Evolutionary conservation across 1,284 basidiomycete genomes (phyloP), one percentile per base, ranked within the genome.

Genomic region (Pseudozyma thailandica): DNA sequence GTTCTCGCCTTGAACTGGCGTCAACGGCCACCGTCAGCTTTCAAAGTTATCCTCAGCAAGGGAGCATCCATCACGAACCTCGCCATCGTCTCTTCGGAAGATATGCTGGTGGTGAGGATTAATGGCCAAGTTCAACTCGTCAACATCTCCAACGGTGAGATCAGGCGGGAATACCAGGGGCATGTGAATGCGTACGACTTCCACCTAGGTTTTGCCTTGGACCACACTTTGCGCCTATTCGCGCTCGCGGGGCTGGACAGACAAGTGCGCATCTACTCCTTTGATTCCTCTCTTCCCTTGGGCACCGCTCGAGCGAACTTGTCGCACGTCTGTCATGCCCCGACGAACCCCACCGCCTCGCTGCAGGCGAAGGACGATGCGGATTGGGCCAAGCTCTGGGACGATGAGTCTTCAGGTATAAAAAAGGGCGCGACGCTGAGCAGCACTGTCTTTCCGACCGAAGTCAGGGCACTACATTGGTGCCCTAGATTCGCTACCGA

Each of bases 171-270:
- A 6, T 65, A 33, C 27, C 15, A 41, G 6, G 69, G 69, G 3
- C 69, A 72, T 31, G 51, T 63, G 37, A 72, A 72, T n/a, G 48
- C 56, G 8, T 72, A 65, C 23, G 27, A 38, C 0, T 72, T 55
- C n/a, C n/a, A 38, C 6, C 45, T 72, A 0, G 69, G 45, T 6
- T 52, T 49, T 18, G 60, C 60, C 4, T 31, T 64, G 16, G 60
- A 70, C 23, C 20, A 33, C 1, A 39, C 45, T 2, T 30, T 50
- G n/a, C 47, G 56, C 2, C 38, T 70, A 3, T 15, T 70, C 5
- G 66, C 66, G 6, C 30, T 70, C 21, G 60, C 60, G 4, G 66
- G 66, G 2, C n/a, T 51, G 15, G 66, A 70, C 27, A 27, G 51
- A 12, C 38, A 37, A 20, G 66, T 70, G 1, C 56, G 66, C 6